phyloP scores from a whole-genome alignment of 1,139 yeast species.

The Magnusiomyces clavatus region DNA sequence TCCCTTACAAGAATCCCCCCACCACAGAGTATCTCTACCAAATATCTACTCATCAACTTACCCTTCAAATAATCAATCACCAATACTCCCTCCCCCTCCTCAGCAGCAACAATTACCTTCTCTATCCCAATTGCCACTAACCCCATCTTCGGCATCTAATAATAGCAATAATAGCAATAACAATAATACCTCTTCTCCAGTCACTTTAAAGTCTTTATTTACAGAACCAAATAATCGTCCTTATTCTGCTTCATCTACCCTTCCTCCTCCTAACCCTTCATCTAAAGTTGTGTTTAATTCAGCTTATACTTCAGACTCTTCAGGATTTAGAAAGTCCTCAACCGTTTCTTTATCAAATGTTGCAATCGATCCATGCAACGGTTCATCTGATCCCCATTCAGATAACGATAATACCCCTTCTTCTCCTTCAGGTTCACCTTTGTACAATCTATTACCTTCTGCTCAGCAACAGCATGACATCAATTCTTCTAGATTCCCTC shows the following conservation, averaged over 20 bases:
- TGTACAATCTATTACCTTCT: slow-evolving; percentile 8
- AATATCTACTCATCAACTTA: slow-evolving; percentile 3
- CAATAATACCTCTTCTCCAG: not conserved
- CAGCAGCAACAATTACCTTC: slow-evolving; percentile 1
- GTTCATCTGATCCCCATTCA: slow-evolving; percentile 8
- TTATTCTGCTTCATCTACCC: too few species aligned
- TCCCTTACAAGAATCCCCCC: slow-evolving; percentile 1
- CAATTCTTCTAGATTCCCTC: slow-evolving; percentile 4
- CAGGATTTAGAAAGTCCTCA: slow-evolving; percentile 26
- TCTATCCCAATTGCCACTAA: not conserved
- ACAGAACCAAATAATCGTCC: not conserved
- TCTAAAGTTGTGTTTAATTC: slow-evolving; percentile 24
- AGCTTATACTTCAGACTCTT: slow-evolving; percentile 27
- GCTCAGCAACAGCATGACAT: not conserved
- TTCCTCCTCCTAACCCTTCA: slow-evolving; percentile 63
- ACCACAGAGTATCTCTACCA: slow-evolving; percentile 4
- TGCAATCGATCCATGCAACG: slow-evolving; percentile 24
- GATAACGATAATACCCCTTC: not conserved
- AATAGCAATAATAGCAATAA: not conserved
- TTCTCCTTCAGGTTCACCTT: slow-evolving; percentile 7
- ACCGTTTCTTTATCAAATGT: slow-evolving; percentile 16
- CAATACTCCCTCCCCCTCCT: not conserved
- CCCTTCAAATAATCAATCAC: not conserved
- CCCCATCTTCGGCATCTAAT: not conserved
- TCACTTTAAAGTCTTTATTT: not conserved